Conservation (phyloP, 2,329 filamentous ascomycete species). For the Fusarium xylarioides region DNA sequence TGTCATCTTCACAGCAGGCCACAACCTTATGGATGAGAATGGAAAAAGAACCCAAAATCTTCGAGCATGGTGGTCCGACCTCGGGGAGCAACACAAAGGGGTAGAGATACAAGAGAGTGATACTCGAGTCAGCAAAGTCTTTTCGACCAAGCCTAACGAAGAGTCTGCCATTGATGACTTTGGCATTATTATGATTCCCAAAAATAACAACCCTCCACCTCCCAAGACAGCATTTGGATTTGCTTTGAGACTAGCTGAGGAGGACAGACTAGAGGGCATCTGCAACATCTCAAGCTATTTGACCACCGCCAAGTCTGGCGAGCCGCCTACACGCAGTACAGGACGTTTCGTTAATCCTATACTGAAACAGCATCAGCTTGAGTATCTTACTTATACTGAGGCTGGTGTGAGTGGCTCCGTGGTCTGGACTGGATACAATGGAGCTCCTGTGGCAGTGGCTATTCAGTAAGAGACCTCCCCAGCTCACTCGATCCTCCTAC, state of each 20-base stretch:
- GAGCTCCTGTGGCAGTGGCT: neutral
- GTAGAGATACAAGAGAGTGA: neutral
- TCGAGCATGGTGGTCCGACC: neutral
- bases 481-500: too few relatives aligned
- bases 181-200: neutral
- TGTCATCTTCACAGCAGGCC: neutral
- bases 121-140: neutral
- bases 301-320: neutral
- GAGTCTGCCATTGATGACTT: neutral
- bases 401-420: neutral
- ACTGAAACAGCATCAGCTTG: neutral
- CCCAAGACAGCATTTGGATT: neutral
- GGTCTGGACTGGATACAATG: neutral
- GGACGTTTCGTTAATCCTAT: neutral
- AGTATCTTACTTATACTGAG: neutral
- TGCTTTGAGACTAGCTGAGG: neutral
- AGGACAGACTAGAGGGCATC: neutral
- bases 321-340: neutral
- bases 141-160: neutral
- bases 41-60: neutral
- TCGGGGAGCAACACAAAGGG: neutral
- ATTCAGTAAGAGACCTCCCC: neutral
- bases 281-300: neutral
- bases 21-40: neutral
- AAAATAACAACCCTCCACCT: neutral